Conservation (phyloP, 257 asterid genomes). For the Hygrophila difformis region DNA sequence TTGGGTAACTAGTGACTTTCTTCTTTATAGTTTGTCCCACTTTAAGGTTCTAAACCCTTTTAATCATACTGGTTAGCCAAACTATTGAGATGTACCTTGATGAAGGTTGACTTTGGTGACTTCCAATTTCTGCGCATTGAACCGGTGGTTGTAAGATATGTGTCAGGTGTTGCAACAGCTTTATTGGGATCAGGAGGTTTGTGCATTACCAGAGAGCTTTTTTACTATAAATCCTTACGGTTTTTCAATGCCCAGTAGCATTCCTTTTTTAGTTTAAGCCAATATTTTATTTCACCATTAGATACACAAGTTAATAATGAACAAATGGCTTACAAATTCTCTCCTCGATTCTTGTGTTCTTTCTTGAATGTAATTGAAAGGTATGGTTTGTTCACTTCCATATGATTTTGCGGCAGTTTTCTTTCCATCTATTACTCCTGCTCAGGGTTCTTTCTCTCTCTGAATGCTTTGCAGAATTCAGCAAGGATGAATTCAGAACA, state of each 20-base stretch:
- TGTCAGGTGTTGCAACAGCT: slow-evolving; percentile 93
- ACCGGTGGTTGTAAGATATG: slow-evolving; percentile 69
- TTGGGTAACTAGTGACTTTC: slow-evolving; percentile 48
- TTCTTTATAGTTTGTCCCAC: slow-evolving; percentile 10
- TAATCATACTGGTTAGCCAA: slow-evolving; percentile 12
- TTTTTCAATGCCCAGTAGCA: slow-evolving; percentile 1
- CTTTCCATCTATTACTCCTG: slow-evolving; percentile 12
- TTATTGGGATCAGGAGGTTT: slow-evolving; percentile 86
- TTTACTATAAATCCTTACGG: slow-evolving; percentile 8
- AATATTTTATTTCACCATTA: neutral
- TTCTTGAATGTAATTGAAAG: neutral
- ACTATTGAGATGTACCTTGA: slow-evolving; percentile 17
- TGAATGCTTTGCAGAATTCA: slow-evolving; percentile 52
- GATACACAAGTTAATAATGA: neutral
- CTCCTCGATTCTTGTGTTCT: neutral
- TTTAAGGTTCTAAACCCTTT: neutral
- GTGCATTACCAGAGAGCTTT: slow-evolving; percentile 16
- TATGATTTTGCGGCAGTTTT: slow-evolving; percentile 7
- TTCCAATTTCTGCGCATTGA: slow-evolving; percentile 83
- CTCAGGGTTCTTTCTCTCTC: slow-evolving; percentile 11
- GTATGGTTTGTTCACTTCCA: slow-evolving; percentile 4
- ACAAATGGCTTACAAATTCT: neutral
- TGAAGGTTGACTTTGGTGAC: slow-evolving; percentile 97
- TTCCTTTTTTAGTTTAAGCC: slow-evolving; percentile 2
- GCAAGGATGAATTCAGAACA: slow-evolving; percentile 55